Percentiles rank a stretch among this genome's conserved stretches.
These are phyloP conservation scores for Caryopteris hybrid DNA, from an alignment of 305 asterid genomes.

Conservation along the genomic window DNA sequence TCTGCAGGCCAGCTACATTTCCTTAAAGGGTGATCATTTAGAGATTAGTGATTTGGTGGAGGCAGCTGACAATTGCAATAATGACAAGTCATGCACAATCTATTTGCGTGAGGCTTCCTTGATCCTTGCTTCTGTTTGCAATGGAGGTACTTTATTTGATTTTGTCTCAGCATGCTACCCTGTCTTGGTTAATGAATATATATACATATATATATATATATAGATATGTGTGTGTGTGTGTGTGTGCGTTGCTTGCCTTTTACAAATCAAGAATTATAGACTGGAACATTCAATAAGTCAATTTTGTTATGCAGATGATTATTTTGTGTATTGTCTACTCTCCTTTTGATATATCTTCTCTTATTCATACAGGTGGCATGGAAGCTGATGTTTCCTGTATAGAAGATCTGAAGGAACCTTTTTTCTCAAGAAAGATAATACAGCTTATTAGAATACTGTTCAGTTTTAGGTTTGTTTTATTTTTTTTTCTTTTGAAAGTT, in stretches of 20 bases:
- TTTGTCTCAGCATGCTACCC: constrained; percentile 1
- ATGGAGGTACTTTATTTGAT: constrained; percentile 44
- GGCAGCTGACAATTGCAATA: constrained; percentile 40
- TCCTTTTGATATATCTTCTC: constrained; percentile 13
- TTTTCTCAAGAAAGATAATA: constrained; percentile 77
- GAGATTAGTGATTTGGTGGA: constrained; percentile 43
- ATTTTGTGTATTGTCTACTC: not conserved
- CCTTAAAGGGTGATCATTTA: constrained; percentile 49
- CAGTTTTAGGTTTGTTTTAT: constrained; percentile 60
- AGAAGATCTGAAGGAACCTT: constrained; percentile 71
- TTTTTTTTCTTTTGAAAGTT: not conserved
- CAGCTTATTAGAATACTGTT: constrained; percentile 69
- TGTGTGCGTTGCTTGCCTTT: constrained; percentile 7
- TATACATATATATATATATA: too few relatives aligned
- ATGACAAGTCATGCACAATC: constrained; percentile 45
- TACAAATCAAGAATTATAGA: not conserved
- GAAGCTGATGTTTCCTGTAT: constrained; percentile 55
- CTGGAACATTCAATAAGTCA: not conserved
- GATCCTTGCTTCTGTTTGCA: constrained; percentile 56
- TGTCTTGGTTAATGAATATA: constrained; percentile 8
- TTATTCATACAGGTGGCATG: constrained; percentile 50
- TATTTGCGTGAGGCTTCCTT: constrained; percentile 56
- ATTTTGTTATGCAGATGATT: not conserved
- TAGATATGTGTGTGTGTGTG: too few relatives aligned
- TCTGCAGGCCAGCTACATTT: constrained; percentile 69